Evolutionary conservation across 2,329 filamentous ascomycete species (phyloP).

Genomic region (Epichloe sibirici): DNA sequence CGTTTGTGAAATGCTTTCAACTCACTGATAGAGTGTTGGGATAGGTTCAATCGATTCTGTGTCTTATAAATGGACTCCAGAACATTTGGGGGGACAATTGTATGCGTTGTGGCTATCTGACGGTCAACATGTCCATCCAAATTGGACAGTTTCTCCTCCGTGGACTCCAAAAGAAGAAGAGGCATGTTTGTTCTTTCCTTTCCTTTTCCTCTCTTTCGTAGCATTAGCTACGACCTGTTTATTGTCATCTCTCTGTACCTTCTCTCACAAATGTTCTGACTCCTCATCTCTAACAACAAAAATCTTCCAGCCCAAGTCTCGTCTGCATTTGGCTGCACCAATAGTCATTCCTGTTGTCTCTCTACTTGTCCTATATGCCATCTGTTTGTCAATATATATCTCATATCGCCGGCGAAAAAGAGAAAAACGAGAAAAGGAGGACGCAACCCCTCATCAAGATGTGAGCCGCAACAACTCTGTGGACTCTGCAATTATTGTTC

Average conservation of each 20-base stretch:
- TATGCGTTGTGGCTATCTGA: conserved; percentile 20
- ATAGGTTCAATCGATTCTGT: conserved; percentile 14
- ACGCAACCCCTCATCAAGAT: conserved; percentile 8
- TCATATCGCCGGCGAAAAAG: conserved; percentile 16
- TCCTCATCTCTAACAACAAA: background rate
- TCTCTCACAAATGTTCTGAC: background rate
- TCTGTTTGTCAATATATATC: conserved; percentile 17
- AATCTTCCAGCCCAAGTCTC: conserved; percentile 9
- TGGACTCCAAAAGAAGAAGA: conserved; percentile 17
- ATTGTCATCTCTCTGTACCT: background rate
- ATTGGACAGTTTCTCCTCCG: conserved; percentile 20
- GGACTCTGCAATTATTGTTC: conserved; percentile 12
- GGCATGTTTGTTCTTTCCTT: conserved; percentile 7
- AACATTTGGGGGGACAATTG: conserved; percentile 14
- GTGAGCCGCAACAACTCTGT: conserved; percentile 12
- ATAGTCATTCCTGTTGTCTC: conserved; percentile 19
- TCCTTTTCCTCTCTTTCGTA: background rate
- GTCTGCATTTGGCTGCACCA: conserved; percentile 16
- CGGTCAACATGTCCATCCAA: conserved; percentile 10
- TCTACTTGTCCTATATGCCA: conserved; percentile 18
- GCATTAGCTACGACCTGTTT: background rate
- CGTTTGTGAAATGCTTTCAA: background rate
- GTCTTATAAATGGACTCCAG: conserved; percentile 18
- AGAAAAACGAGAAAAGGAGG: conserved; percentile 10
- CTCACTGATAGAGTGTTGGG: conserved; percentile 4